Percentiles rank a stretch among this genome's conserved stretches.
phyloP scores from a whole-genome alignment of 345 rosid species.

The Populus nigra region DNA sequence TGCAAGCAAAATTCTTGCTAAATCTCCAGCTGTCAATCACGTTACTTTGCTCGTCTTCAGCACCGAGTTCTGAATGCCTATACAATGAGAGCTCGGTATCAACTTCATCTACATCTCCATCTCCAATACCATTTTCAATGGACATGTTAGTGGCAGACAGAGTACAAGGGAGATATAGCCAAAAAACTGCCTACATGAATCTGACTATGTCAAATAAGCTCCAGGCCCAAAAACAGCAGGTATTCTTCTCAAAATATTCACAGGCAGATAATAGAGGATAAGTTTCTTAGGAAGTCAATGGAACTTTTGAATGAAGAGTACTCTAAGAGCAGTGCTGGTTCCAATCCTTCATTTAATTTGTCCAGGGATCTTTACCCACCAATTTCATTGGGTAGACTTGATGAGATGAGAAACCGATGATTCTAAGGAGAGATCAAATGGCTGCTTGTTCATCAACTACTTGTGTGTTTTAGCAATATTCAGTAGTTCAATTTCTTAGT shows the following conservation, averaged over 20 bases:
- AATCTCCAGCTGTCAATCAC: constrained; percentile 41
- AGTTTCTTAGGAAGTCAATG: constrained; percentile 43
- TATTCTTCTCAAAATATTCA: constrained; percentile 30
- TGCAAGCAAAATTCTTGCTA: constrained; percentile 48
- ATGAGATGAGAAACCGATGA: constrained; percentile 11
- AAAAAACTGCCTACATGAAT: constrained; percentile 76
- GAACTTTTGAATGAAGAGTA: constrained; percentile 49
- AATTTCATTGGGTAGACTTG: constrained; percentile 34
- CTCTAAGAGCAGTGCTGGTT: constrained; percentile 47
- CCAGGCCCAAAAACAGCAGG: constrained; percentile 54
- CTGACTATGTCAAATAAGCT: constrained; percentile 73
- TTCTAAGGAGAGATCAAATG: background rate
- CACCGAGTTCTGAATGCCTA: constrained; percentile 56
- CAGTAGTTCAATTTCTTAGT: background rate
- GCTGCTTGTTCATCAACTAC: background rate
- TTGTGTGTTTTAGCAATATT: background rate
- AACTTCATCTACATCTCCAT: constrained; percentile 55
- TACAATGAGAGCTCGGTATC: constrained; percentile 51
- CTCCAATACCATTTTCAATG: constrained; percentile 42
- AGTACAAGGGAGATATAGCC: constrained; percentile 43
- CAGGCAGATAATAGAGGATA: constrained; percentile 34
- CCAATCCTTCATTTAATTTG: constrained; percentile 45
- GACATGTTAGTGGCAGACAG: constrained; percentile 33
- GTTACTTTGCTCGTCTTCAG: constrained; percentile 37
- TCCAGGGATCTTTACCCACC: constrained; percentile 51